Evolutionary conservation across 148 eudicot species (phyloP).

Genomic region (Chenopodium formosanum): DNA sequence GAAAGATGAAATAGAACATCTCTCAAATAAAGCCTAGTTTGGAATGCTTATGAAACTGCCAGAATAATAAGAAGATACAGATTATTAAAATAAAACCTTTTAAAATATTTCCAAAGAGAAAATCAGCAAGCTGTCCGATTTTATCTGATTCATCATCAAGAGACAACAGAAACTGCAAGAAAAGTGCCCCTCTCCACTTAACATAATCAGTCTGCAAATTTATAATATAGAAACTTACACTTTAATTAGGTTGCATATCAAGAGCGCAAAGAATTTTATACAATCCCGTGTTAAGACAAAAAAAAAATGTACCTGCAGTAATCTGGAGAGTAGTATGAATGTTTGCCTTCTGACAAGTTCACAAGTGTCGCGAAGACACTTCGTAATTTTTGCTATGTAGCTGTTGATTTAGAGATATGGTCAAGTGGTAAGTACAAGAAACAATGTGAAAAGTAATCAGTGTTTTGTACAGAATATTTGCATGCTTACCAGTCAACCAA

Average conservation of each 20-base stretch:
- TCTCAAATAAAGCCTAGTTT: neutral
- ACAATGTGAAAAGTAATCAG: neutral
- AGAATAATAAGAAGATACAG: neutral
- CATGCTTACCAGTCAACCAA: conserved; percentile 80
- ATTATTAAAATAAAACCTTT: conserved; percentile 49
- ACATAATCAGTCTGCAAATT: conserved; percentile 85
- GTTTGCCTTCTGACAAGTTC: conserved; percentile 96
- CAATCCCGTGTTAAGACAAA: neutral
- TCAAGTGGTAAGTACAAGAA: conserved; percentile 6
- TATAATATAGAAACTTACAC: conserved; percentile 5
- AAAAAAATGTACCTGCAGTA: conserved; percentile 62
- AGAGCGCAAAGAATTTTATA: neutral
- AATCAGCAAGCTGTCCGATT: conserved; percentile 85
- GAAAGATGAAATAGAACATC: conserved; percentile 27
- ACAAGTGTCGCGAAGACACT: conserved; percentile 90
- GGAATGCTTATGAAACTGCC: neutral
- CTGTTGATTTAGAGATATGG: conserved; percentile 41
- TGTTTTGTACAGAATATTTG: neutral
- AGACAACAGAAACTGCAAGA: conserved; percentile 76
- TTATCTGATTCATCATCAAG: conserved; percentile 94
- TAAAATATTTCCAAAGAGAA: conserved; percentile 83
- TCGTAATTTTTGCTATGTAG: conserved; percentile 85
- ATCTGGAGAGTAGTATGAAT: conserved; percentile 81
- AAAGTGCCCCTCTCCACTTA: conserved; percentile 97
- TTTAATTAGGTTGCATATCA: neutral